phyloP scores from a whole-genome alignment of 306 rosid genomes.

The Lablab purpureus region DNA sequence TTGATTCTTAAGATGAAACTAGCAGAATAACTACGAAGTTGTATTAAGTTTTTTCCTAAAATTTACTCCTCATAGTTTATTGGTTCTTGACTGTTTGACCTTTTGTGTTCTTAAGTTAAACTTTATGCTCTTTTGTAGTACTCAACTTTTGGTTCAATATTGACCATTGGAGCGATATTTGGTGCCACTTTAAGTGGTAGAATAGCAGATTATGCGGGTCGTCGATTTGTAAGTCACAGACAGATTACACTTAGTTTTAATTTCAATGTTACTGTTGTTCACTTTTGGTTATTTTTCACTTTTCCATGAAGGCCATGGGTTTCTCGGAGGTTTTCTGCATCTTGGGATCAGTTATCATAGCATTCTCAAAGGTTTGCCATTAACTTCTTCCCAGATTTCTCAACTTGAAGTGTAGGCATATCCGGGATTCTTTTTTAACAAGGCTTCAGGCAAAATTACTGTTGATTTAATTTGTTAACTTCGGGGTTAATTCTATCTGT shows the following conservation, averaged over 20 bases:
- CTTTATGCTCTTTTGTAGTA: conserved; percentile 53
- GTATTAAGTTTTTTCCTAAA: not conserved
- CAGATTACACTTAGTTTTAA: not conserved
- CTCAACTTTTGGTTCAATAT: conserved; percentile 81
- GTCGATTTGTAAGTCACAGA: conserved; percentile 71
- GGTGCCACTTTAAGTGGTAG: conserved; percentile 82
- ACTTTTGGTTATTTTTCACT: conserved; percentile 35
- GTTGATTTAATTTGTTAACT: not conserved
- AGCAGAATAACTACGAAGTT: not conserved
- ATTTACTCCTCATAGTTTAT: no score
- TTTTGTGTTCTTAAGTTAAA: not conserved
- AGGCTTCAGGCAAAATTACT: not conserved
- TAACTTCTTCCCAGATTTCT: not conserved
- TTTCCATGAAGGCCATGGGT: conserved; percentile 71
- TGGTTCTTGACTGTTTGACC: not conserved
- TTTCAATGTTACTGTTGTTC: not conserved
- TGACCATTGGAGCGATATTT: conserved; percentile 88
- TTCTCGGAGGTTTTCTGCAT: conserved; percentile 74
- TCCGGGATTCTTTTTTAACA: not conserved
- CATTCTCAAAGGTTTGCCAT: conserved; percentile 64
- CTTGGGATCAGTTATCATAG: conserved; percentile 73
- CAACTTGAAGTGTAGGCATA: not conserved
- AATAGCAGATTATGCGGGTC: conserved; percentile 78
- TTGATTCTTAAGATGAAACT: no score
- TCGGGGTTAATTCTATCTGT: no score